Percentiles rank a stretch among this genome's conserved stretches.
These are phyloP conservation scores for Passalora sequoiae DNA, from an alignment of 2,329 filamentous ascomycete species.

Conservation along the genomic window DNA sequence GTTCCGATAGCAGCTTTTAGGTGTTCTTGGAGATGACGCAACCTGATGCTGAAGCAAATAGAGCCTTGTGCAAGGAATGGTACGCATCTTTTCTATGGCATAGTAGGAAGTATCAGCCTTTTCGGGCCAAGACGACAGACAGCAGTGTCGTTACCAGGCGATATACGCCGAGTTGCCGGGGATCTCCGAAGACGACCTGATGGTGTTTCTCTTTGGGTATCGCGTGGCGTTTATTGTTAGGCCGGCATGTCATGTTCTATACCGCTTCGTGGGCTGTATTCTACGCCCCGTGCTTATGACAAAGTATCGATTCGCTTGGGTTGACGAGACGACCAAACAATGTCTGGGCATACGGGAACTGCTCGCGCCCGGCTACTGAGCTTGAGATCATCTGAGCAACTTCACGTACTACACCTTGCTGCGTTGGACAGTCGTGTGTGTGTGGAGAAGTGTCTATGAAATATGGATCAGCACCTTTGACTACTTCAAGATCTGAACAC, in stretches of 20 bases:
- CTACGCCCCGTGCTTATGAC: neutral
- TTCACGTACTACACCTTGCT: neutral
- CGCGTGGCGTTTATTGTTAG: neutral
- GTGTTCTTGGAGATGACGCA: too few relatives aligned
- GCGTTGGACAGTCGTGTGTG: too few relatives aligned
- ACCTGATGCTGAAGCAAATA: too few relatives aligned
- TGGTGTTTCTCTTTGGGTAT: neutral
- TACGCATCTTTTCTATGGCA: neutral
- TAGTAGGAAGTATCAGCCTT: neutral
- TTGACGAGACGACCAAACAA: neutral
- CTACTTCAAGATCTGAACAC: too few relatives aligned
- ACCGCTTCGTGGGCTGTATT: neutral
- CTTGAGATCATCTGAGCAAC: neutral
- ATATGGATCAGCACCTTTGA: too few relatives aligned
- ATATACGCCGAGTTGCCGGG: neutral
- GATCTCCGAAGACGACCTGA: neutral
- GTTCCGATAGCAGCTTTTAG: too few relatives aligned
- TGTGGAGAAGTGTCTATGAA: too few relatives aligned
- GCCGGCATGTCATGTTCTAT: neutral
- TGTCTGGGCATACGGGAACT: constrained; percentile 1
- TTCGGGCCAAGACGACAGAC: neutral
- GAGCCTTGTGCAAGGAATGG: neutral
- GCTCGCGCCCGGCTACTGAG: neutral
- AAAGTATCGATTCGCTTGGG: neutral
- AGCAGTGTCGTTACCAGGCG: neutral